Conservation (phyloP, 805 yeast species). For the Wickerhamomyces pijperi region DNA sequence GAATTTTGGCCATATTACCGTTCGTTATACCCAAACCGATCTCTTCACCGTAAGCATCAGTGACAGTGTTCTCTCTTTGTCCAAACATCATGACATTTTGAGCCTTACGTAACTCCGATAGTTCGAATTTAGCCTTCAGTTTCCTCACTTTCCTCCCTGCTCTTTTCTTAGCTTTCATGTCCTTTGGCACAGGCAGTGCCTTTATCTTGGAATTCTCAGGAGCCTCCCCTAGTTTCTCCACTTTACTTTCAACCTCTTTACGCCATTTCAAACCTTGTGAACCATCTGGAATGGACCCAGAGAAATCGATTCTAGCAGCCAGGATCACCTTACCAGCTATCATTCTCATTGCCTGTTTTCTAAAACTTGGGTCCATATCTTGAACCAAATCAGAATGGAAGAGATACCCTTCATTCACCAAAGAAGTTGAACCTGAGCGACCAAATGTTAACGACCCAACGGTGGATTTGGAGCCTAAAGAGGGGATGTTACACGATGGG, state of each 20-base stretch:
- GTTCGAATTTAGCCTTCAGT: slow-evolving; percentile 66
- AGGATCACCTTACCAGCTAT: slow-evolving; percentile 69
- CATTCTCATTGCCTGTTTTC: slow-evolving; percentile 66
- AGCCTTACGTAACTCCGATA: slow-evolving; percentile 72
- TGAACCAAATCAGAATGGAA: slow-evolving; percentile 51
- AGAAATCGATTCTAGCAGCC: slow-evolving; percentile 73
- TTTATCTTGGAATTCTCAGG: slow-evolving; percentile 54
- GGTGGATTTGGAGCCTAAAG: slow-evolving; percentile 46
- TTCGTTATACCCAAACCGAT: slow-evolving; percentile 64
- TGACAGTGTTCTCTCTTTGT: slow-evolving; percentile 48
- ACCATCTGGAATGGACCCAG: slow-evolving; percentile 33
- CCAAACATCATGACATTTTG: slow-evolving; percentile 85
- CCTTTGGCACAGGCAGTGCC: slow-evolving; percentile 62
- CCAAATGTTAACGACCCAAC: slow-evolving; percentile 24
- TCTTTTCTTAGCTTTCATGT: slow-evolving; percentile 66
- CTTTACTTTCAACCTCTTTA: slow-evolving; percentile 46
- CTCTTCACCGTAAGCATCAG: slow-evolving; percentile 68
- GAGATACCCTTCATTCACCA: slow-evolving; percentile 57
- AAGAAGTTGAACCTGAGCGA: slow-evolving; percentile 24
- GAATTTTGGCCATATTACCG: slow-evolving; percentile 18
- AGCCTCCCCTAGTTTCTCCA: slow-evolving; percentile 67
- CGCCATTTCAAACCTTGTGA: slow-evolving; percentile 47
- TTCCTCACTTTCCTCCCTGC: slow-evolving; percentile 79
- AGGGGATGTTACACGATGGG: slow-evolving; percentile 78
- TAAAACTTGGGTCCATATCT: slow-evolving; percentile 42